phyloP scores from a whole-genome alignment of 345 rosid genomes.

The Dipteronia dyeriana region DNA sequence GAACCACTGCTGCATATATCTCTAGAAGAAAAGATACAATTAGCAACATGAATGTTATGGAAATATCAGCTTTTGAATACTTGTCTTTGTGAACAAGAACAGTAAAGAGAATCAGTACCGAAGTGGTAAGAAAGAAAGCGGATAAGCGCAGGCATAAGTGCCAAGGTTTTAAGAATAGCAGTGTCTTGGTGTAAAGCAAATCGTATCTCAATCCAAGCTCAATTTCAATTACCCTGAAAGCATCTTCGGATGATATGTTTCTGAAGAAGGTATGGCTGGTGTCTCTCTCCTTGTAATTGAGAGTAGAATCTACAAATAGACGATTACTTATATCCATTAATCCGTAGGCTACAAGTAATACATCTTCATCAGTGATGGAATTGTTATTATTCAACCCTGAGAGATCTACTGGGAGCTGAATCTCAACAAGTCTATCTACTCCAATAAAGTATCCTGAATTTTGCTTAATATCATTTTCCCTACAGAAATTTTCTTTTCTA shows the following conservation, averaged over 20 bases:
- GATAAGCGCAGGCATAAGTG: conserved; percentile 21
- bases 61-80: conserved; percentile 22
- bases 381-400: background rate
- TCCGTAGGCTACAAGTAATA: conserved; percentile 28
- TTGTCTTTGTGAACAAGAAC: conserved; percentile 5
- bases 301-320: conserved; percentile 16
- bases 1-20: background rate
- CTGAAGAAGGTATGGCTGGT: background rate
- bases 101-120: conserved; percentile 14
- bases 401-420: background rate
- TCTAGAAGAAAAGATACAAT: conserved; percentile 38
- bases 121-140: background rate
- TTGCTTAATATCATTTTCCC: background rate
- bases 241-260: conserved; percentile 2
- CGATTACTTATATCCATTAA: conserved; percentile 21
- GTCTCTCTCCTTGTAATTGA: background rate
- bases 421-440: background rate
- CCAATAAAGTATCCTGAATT: background rate
- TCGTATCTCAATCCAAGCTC: conserved; percentile 47
- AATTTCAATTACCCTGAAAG: conserved; percentile 38
- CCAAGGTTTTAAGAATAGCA: background rate
- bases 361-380: conserved; percentile 4
- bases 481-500: too few relatives aligned
- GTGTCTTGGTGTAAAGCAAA: conserved; percentile 37
- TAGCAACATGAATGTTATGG: conserved; percentile 37